Evolutionary conservation across 164 flowering plant genomes (phyloP).

Genomic region (Malania oleifera): DNA sequence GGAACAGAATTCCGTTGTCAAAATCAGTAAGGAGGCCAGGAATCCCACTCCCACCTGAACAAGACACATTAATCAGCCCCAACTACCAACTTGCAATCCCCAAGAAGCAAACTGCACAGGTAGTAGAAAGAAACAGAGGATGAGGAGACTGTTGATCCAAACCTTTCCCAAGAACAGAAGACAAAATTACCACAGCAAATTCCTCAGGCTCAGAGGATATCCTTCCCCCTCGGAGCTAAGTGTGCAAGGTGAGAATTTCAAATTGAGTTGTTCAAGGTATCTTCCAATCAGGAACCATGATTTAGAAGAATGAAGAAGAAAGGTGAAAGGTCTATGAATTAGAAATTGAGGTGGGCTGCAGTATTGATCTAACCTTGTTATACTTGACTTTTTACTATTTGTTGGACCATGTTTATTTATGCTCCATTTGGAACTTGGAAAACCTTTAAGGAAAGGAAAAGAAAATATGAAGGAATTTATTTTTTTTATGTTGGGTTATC

Average conservation of each 20-base stretch:
- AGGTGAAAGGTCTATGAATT: no score
- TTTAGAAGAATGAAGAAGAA: no score
- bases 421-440: no score
- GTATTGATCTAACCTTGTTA: no score
- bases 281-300: no score
- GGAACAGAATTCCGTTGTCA: conserved; percentile 75
- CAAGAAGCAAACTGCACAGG: conserved; percentile 38
- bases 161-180: conserved; percentile 47
- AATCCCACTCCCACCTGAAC: conserved; percentile 77
- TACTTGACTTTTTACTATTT: no score
- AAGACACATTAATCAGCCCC: conserved; percentile 73
- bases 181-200: conserved; percentile 43
- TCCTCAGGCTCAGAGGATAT: conserved; percentile 69
- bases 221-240: conserved; percentile 69
- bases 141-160: conserved; percentile 50
- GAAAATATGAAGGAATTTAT: no score
- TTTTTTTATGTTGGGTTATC: no score
- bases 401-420: no score
- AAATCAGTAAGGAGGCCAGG: conserved; percentile 62
- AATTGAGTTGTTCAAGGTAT: no score
- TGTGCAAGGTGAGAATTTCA: conserved; percentile 42
- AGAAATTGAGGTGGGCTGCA: no score
- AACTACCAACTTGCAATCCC: conserved; percentile 86
- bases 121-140: conserved; percentile 68
- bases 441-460: no score